A percentile compares a stretch with the other conserved stretches of the same genome.
Evolutionary conservation across 2,329 filamentous ascomycete genomes (phyloP).

Genomic region (Thelonectria discophora): DNA sequence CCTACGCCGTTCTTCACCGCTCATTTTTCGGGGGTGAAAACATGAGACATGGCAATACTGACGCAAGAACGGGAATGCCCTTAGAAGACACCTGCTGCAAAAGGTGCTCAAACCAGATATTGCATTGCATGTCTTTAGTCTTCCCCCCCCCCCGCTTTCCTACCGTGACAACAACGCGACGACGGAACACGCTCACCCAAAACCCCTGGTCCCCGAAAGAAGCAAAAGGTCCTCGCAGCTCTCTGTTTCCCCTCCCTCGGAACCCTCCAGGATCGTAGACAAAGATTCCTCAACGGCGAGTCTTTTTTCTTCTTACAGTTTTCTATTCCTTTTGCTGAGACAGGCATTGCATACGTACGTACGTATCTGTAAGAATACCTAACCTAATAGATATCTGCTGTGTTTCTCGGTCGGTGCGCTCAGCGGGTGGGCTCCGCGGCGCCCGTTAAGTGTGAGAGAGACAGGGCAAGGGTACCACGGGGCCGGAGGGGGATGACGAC

Average conservation of each 20-base stretch:
- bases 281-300: too few relatives aligned
- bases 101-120: background rate
- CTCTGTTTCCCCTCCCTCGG: too few relatives aligned
- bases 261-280: too few relatives aligned
- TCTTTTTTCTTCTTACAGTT: too few relatives aligned
- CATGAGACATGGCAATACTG: constrained; percentile 14
- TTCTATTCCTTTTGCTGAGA: too few relatives aligned
- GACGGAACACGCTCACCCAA: background rate
- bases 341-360: too few relatives aligned
- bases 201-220: background rate
- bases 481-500: background rate
- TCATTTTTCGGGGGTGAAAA: background rate
- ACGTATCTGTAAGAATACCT: too few relatives aligned
- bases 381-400: too few relatives aligned
- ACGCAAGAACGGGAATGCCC: background rate
- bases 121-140: background rate
- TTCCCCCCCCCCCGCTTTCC: background rate
- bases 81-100: background rate
- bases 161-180: background rate
- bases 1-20: constrained; percentile 5
- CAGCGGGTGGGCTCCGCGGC: too few relatives aligned
- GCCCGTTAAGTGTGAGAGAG: too few relatives aligned
- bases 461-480: background rate
- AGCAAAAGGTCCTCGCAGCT: background rate
- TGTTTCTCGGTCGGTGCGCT: too few relatives aligned